Conservation (phyloP, 75 land plant genomes). For the Pinus albicaulis region DNA sequence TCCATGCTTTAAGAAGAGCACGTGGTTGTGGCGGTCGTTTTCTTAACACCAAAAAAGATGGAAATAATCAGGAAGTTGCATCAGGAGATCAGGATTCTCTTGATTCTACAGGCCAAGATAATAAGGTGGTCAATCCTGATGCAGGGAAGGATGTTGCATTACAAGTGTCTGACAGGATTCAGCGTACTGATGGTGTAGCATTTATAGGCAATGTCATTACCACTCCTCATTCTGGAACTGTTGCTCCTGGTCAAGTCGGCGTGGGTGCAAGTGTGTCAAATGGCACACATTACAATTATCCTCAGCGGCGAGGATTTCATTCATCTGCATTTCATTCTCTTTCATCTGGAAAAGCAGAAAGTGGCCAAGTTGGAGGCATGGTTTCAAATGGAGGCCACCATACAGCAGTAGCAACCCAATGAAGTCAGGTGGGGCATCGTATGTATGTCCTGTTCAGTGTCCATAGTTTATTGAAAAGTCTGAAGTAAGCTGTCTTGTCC, state of each 20-base stretch:
- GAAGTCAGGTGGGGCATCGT: background rate
- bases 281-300: background rate
- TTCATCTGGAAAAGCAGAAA: conserved; percentile 4
- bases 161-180: background rate
- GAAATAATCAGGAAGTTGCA: background rate
- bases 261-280: background rate
- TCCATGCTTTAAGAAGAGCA: conserved; percentile 55
- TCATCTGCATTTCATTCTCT: conserved; percentile 9
- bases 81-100: background rate
- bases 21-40: conserved; percentile 62
- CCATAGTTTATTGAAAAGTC: background rate
- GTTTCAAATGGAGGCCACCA: conserved; percentile 9
- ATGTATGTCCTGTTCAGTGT: background rate
- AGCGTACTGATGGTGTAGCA: background rate
- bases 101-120: background rate
- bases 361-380: conserved; percentile 7
- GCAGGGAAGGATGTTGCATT: background rate
- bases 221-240: conserved; percentile 2
- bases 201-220: background rate
- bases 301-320: conserved; percentile 2
- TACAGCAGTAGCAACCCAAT: conserved; percentile 7
- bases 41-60: conserved; percentile 39
- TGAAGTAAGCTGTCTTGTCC: background rate
- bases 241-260: background rate
- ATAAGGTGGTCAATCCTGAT: background rate